phyloP scores from a whole-genome alignment of 768 basidiomycete genomes.

The Termitomyces sp. region DNA sequence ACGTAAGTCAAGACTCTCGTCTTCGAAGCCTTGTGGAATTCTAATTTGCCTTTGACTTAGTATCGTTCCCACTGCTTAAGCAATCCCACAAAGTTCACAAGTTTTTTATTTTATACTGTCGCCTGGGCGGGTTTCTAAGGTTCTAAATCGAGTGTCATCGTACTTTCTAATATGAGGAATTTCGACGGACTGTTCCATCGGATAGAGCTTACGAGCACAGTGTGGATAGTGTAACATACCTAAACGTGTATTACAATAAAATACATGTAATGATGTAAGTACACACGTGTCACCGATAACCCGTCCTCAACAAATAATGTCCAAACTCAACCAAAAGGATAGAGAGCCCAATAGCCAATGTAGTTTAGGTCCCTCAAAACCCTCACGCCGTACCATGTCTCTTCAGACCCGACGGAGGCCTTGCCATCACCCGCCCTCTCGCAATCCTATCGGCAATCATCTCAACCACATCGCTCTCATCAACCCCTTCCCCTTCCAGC shows the following conservation, averaged over 20 bases:
- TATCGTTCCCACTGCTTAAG: conserved; percentile 3
- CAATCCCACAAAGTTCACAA: not conserved
- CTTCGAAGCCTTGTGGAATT: not conserved
- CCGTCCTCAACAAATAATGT: not conserved
- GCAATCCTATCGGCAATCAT: conserved; percentile 64
- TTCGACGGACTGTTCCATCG: not conserved
- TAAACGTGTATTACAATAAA: not conserved
- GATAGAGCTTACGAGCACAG: not conserved
- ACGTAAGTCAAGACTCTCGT: conserved; percentile 8
- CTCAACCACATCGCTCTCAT: conserved; percentile 54
- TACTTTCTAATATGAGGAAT: not conserved
- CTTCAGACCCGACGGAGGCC: conserved; percentile 55
- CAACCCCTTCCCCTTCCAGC: conserved; percentile 56
- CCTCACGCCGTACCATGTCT: conserved; percentile 56
- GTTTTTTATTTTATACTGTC: not conserved
- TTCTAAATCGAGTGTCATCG: not conserved
- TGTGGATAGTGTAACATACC: not conserved
- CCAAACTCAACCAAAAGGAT: not conserved
- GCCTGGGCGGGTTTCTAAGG: not conserved
- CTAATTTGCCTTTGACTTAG: not conserved
- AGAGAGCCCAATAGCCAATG: not conserved
- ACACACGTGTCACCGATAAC: not conserved
- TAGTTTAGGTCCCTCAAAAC: not conserved
- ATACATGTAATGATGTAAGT: not conserved
- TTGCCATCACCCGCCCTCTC: conserved; percentile 42